Base-by-base conservation (phyloP, 2,329 filamentous ascomycete genomes). In the Gaeumannomyces sp. region DNA sequence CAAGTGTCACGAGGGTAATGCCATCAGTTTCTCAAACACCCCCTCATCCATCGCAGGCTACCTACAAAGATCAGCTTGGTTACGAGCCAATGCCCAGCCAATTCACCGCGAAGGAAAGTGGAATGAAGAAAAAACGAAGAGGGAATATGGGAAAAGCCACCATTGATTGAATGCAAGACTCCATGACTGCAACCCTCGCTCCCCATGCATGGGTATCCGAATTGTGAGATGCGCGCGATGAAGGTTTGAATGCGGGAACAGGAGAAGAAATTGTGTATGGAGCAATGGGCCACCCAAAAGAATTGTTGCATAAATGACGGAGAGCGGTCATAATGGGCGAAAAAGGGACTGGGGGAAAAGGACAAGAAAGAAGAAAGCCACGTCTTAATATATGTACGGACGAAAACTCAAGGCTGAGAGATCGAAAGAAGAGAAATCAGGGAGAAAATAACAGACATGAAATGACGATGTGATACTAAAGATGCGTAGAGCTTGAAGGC, bases 341-440 rank as follows among this genome's bases (percentile, higher is more conserved):
- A 22, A 25, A 25, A 60, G 31, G 38, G 14, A 7, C 11, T 4
- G 5, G 28, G 14, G 19, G 28, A 38, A 22, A 31, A 57, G 2
- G 38, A 58, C 29, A 58, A 61, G 19, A 35, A 62, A 35, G 16
- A 60, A 63, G 50, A 53, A 59, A 33, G 19, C 19, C 50, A 61
- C 33, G 62, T 56, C 59, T 29, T 29, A 7, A 28, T 31, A n/a
- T 25, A 31, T 19, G 28, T 50, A 60, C 38, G 22, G 28, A 16
- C 22, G 27, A 64, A 31, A 56, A 57, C 29, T 11, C 50, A 64
- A 64, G 22, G 65, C 61, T 25, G 45, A 11, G 45, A 62, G 65
- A 64, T 63, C 57, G 63, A 53, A 63, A 68, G 67, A 59, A 66
- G 60, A 28, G 65, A 69, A 66, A 68, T 65, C 64, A 65, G 69